phyloP scores from a whole-genome alignment of 305 asterid genomes.

The Solanum hybrid region DNA sequence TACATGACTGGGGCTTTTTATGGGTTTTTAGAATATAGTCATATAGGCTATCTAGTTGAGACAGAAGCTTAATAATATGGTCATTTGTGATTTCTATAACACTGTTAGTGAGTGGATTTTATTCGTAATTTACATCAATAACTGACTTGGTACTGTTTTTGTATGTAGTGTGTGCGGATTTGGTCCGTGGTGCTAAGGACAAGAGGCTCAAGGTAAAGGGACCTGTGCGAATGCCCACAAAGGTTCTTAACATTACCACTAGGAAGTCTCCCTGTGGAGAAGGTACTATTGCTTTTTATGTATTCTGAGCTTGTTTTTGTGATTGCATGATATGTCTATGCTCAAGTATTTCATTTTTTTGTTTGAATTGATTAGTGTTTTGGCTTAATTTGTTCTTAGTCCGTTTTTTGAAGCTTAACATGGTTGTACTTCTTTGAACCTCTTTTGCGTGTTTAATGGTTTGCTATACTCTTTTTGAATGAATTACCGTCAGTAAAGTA shows the following conservation, averaged over 20 bases:
- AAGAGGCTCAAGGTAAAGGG: constrained; percentile 27
- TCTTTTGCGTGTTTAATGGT: background rate
- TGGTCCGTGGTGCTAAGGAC: constrained; percentile 25
- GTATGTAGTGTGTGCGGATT: constrained; percentile 12
- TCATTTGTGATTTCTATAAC: background rate
- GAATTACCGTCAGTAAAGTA: background rate
- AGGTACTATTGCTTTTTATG: constrained; percentile 3
- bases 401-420: background rate
- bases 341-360: background rate
- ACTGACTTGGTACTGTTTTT: background rate
- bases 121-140: background rate
- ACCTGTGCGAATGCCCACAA: constrained; percentile 24
- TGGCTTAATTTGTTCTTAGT: background rate
- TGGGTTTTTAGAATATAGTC: background rate
- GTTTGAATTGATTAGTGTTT: background rate
- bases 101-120: background rate
- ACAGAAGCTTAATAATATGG: background rate
- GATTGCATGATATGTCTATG: background rate
- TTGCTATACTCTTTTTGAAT: background rate
- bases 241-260: constrained; percentile 20
- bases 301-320: background rate
- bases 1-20: background rate
- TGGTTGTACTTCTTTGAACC: background rate
- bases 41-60: background rate
- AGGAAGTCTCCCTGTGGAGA: constrained; percentile 25